These are phyloP conservation scores for Anthracocystis panici-leucophaei DNA, from an alignment of 1,284 basidiomycete genomes.

Conservation along the genomic window DNA sequence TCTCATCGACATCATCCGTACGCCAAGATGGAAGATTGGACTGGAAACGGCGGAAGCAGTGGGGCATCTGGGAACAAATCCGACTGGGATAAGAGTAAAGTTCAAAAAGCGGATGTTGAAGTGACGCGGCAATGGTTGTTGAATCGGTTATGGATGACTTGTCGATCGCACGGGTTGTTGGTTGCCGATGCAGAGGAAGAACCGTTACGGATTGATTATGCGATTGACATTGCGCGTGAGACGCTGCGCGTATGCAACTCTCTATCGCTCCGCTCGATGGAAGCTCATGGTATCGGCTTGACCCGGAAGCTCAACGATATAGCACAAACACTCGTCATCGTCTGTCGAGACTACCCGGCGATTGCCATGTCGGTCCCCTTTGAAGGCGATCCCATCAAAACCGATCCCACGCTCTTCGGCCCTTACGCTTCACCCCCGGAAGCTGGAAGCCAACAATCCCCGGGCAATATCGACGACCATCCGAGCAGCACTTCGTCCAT, in stretches of 20 bases:
- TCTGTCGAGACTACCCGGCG: constrained; percentile 54
- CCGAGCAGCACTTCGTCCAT: constrained; percentile 16
- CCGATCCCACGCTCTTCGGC: constrained; percentile 37
- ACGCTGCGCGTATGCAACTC: constrained; percentile 56
- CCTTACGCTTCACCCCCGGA: constrained; percentile 42
- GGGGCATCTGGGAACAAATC: constrained; percentile 5
- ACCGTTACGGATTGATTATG: constrained; percentile 51
- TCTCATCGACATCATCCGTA: constrained; percentile 27
- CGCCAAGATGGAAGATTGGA: constrained; percentile 20
- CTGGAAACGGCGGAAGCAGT: background rate
- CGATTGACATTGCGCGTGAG: constrained; percentile 57
- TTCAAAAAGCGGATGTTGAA: constrained; percentile 60
- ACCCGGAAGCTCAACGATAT: constrained; percentile 61
- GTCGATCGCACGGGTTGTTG: constrained; percentile 47
- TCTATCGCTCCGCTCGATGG: constrained; percentile 52
- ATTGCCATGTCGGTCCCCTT: constrained; percentile 51
- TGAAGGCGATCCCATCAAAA: constrained; percentile 49
- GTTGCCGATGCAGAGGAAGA: constrained; percentile 37
- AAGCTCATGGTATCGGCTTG: constrained; percentile 60
- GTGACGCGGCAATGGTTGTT: constrained; percentile 60
- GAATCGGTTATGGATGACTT: constrained; percentile 59
- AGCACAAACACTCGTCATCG: constrained; percentile 55
- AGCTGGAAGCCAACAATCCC: constrained; percentile 3
- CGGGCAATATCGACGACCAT: constrained; percentile 15
- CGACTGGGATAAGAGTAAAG: constrained; percentile 49